These are phyloP conservation scores for Neurospora sp. DNA, from an alignment of 495 filamentous ascomycete species.

Conservation along the genomic window DNA sequence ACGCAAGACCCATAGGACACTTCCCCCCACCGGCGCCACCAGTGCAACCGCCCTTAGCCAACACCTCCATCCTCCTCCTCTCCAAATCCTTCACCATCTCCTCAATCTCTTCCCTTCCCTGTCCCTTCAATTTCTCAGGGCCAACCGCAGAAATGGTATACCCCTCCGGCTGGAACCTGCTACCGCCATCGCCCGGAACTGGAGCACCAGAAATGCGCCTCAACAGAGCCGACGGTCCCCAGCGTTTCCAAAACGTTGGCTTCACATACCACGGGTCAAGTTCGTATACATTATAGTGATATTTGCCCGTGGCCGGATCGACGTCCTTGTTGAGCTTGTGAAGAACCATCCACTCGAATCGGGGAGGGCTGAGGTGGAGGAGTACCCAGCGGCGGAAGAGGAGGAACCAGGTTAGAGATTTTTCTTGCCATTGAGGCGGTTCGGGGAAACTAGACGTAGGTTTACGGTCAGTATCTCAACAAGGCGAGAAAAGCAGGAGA, in stretches of 20 bases:
- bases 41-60: neutral
- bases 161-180: slow-evolving; percentile 45
- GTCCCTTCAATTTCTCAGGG: slow-evolving; percentile 41
- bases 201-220: slow-evolving; percentile 41
- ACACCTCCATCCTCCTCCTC: neutral
- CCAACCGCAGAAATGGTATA: slow-evolving; percentile 45
- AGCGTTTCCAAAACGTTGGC: slow-evolving; percentile 46
- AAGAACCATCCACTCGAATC: slow-evolving; percentile 30
- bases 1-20: neutral
- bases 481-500: neutral
- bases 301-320: slow-evolving; percentile 33
- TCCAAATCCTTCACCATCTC: slow-evolving; percentile 29
- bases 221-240: slow-evolving; percentile 39
- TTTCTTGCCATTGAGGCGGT: neutral
- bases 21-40: neutral
- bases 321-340: slow-evolving; percentile 13
- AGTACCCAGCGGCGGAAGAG: slow-evolving; percentile 36
- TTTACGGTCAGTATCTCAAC: too few species aligned
- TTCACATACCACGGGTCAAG: slow-evolving; percentile 49
- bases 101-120: slow-evolving; percentile 37
- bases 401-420: slow-evolving; percentile 18
- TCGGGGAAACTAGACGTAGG: neutral
- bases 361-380: slow-evolving; percentile 33
- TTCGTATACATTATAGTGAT: slow-evolving; percentile 34
- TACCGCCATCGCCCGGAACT: slow-evolving; percentile 47